Evolutionary conservation across 164 flowering plant genomes (phyloP).

Genomic region (Cinnamomum micranthum): DNA sequence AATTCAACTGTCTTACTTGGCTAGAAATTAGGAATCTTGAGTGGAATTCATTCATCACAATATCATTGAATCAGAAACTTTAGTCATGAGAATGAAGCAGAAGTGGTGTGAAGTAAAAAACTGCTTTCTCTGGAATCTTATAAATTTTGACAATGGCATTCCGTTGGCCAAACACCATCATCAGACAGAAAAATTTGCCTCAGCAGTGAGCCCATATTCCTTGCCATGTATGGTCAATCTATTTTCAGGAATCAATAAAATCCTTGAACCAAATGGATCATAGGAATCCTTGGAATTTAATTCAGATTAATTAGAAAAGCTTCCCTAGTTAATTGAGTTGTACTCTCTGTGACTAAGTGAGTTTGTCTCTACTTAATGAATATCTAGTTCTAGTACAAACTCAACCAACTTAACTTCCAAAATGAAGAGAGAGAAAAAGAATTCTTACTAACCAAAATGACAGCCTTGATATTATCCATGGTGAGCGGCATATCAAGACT

Average conservation of each 20-base stretch:
- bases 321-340: background rate
- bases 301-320: background rate
- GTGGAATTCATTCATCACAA: no score
- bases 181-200: no score
- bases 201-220: no score
- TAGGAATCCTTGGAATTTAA: background rate
- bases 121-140: no score
- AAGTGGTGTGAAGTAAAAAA: no score
- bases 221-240: background rate
- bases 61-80: no score
- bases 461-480: conserved; percentile 48
- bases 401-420: background rate
- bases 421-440: background rate
- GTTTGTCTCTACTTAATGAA: background rate
- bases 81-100: no score
- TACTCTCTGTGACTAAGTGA: background rate
- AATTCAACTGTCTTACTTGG: no score
- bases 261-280: background rate
- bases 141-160: no score
- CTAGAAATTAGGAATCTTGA: no score
- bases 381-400: background rate
- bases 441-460: conserved; percentile 40
- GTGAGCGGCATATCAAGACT: conserved; percentile 33
- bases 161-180: no score
- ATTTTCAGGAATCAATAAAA: background rate